Evolutionary conservation across 2,329 filamentous ascomycete genomes (phyloP).

Genomic region (Aspergillus viridinutans): DNA sequence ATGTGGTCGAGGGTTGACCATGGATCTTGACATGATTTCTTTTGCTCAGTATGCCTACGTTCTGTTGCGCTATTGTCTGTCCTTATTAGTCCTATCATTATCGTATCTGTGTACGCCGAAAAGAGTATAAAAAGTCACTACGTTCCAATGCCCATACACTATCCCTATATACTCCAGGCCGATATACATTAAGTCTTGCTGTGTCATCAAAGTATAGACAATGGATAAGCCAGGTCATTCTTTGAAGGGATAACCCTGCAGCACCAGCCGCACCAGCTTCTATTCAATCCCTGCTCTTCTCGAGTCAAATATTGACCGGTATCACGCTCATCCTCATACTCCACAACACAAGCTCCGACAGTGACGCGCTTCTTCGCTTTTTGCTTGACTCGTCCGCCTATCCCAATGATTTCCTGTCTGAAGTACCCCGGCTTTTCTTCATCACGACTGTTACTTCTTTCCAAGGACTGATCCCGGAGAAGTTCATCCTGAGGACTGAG

Average conservation of each 20-base stretch:
- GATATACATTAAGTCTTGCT: neutral
- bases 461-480: slow-evolving; percentile 5
- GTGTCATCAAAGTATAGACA: neutral
- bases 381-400: slow-evolving; percentile 81
- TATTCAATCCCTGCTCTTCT: slow-evolving; percentile 63
- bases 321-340: slow-evolving; percentile 74
- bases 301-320: slow-evolving; percentile 62
- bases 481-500: slow-evolving; percentile 15
- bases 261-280: slow-evolving; percentile 95
- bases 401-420: slow-evolving; percentile 84
- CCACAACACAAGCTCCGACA: slow-evolving; percentile 79
- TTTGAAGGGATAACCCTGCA: slow-evolving; percentile 65
- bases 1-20: neutral
- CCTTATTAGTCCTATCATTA: neutral
- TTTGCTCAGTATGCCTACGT: neutral
- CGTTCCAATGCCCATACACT: neutral
- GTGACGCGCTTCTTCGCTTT: slow-evolving; percentile 79
- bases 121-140: no score
- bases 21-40: neutral
- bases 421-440: slow-evolving; percentile 64
- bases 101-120: neutral
- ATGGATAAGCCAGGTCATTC: slow-evolving; percentile 33
- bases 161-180: neutral
- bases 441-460: slow-evolving; percentile 21
- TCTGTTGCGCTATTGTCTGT: no score